Percentiles rank a stretch among this genome's conserved stretches.
Conservation (phyloP, 805 yeast genomes). For the Spathaspora sp. region DNA sequence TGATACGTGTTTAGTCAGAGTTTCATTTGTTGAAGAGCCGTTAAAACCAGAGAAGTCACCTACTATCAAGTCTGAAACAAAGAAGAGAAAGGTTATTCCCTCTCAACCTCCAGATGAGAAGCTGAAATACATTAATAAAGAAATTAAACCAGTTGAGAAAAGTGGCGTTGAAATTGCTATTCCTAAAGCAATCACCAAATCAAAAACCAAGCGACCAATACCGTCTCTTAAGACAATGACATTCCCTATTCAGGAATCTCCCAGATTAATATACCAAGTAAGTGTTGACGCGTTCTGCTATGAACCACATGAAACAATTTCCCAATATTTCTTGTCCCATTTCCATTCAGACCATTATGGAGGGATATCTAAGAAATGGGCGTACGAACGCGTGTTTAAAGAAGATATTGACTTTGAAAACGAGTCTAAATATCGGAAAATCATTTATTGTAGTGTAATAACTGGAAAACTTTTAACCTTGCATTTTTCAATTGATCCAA, state of each 20-base stretch:
- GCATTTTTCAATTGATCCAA: conserved; percentile 53
- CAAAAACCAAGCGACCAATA: conserved; percentile 28
- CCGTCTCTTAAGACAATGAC: conserved; percentile 53
- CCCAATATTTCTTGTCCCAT: conserved; percentile 66
- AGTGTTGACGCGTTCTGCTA: conserved; percentile 66
- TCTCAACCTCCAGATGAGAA: neutral
- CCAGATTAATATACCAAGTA: conserved; percentile 32
- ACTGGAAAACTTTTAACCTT: conserved; percentile 57
- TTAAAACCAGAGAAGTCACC: neutral
- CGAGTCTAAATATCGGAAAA: conserved; percentile 41
- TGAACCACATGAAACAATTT: conserved; percentile 41
- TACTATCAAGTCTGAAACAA: neutral
- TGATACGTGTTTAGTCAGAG: conserved; percentile 44
- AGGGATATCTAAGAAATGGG: conserved; percentile 79
- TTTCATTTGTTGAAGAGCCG: conserved; percentile 17
- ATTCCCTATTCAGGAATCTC: conserved; percentile 25
- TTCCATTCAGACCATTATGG: conserved; percentile 95
- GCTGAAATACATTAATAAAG: neutral
- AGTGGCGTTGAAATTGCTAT: conserved; percentile 7
- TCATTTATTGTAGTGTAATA: conserved; percentile 67
- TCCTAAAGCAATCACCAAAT: conserved; percentile 8
- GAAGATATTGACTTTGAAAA: conserved; percentile 21
- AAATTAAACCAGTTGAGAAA: neutral
- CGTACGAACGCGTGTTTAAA: conserved; percentile 34
- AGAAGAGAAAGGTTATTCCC: conserved; percentile 1